These are phyloP conservation scores for Capronia epimyces DNA, from an alignment of 2,329 filamentous ascomycete species.

Conservation along the genomic window DNA sequence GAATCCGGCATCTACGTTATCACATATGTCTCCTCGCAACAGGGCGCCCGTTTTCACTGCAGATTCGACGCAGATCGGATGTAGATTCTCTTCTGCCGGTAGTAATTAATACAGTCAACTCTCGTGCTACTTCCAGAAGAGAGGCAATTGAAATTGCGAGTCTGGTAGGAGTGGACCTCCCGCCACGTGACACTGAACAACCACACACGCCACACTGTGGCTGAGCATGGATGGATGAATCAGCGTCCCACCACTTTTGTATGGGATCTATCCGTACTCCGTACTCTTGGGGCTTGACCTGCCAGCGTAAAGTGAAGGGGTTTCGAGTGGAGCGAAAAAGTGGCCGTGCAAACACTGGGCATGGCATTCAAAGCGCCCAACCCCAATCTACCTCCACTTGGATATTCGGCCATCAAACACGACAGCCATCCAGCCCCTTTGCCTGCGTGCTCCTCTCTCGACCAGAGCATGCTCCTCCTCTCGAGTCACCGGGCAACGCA, in stretches of 20 bases:
- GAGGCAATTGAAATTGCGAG: too few species aligned
- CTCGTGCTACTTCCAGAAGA: too few species aligned
- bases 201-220: neutral
- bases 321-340: neutral
- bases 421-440: constrained; percentile 7
- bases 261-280: too few species aligned
- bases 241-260: neutral
- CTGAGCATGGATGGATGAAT: neutral
- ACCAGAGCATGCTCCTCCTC: neutral
- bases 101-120: too few species aligned
- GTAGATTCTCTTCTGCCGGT: too few species aligned
- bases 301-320: neutral
- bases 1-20: neutral
- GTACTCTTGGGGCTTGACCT: neutral
- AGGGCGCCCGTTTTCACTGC: too few species aligned
- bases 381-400: neutral
- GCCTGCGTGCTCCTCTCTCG: neutral
- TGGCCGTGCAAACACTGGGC: neutral
- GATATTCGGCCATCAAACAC: constrained; percentile 10
- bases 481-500: neutral
- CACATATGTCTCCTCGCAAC: neutral
- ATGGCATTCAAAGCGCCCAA: neutral
- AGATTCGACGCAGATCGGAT: too few species aligned
- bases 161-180: too few species aligned
- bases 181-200: neutral